phyloP scores from a whole-genome alignment of 345 rosid genomes.

The Combretum micranthum region DNA sequence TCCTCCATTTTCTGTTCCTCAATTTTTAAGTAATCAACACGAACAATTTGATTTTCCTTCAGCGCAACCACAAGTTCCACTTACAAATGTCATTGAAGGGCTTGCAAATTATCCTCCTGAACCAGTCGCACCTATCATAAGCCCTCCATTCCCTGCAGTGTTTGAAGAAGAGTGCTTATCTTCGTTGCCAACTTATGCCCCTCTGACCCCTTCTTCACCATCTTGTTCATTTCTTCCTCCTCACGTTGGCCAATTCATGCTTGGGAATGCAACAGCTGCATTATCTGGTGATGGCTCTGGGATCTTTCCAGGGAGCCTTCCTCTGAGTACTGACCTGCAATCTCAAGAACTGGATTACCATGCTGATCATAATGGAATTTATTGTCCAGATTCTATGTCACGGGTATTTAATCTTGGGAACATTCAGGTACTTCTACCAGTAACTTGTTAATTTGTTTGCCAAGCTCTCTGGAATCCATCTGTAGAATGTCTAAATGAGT shows the following conservation, averaged over 20 bases:
- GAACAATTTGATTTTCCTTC: slow-evolving; percentile 53
- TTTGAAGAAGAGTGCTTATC: slow-evolving; percentile 76
- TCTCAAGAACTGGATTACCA: slow-evolving; percentile 47
- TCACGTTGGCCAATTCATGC: slow-evolving; percentile 29
- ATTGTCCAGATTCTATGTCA: slow-evolving; percentile 38
- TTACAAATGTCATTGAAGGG: slow-evolving; percentile 27
- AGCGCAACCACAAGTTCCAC: slow-evolving; percentile 24
- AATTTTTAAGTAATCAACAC: slow-evolving; percentile 32
- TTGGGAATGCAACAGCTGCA: slow-evolving; percentile 30
- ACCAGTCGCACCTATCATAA: slow-evolving; percentile 22
- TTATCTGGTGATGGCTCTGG: slow-evolving; percentile 40
- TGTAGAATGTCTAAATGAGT: neutral
- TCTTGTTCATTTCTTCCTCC: slow-evolving; percentile 44
- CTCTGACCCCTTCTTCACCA: slow-evolving; percentile 52
- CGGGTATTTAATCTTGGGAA: slow-evolving; percentile 45
- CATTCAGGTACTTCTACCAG: slow-evolving; percentile 45
- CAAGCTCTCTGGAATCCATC: neutral
- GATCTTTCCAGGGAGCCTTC: slow-evolving; percentile 28
- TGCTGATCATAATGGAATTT: slow-evolving; percentile 60
- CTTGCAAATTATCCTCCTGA: slow-evolving; percentile 23
- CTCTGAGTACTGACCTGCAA: slow-evolving; percentile 43
- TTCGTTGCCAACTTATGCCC: slow-evolving; percentile 55
- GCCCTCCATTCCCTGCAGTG: slow-evolving; percentile 28
- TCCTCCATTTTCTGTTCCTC: slow-evolving; percentile 41
- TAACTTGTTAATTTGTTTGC: neutral